Base-by-base conservation (phyloP, 2,329 filamentous ascomycete genomes). In the Catunica adiposa region DNA sequence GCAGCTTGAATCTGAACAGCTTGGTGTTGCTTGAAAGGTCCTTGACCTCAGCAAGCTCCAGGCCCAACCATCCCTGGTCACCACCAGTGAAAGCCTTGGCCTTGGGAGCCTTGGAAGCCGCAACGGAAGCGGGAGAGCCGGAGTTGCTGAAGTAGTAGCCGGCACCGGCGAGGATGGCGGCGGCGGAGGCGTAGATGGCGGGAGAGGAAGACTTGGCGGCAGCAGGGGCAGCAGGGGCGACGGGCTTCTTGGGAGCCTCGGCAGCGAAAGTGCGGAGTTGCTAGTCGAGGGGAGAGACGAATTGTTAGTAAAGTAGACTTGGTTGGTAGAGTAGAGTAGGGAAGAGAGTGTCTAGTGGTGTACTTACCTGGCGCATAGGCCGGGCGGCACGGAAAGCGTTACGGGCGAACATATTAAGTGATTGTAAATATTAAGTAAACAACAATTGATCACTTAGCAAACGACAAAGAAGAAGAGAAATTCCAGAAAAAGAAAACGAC, bases 11-110 rank as follows among this genome's bases (percentile, higher is more conserved):
- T 63, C 86, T 82, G 67, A 97, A 76, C 64, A 79, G 83, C 81
- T 97, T 97, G 64, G 89, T 94, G 76, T 97, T 97, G 77, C 89
- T 85, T 75, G 88, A 96, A 72, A 96, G 71, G 48, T 75, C 71
- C 71, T 94, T 84, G 52, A 89, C 78, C 56, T 83, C 80, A 56
- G 87, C 79, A 56, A 97, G 76, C 71, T 85, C 82, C 62, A 97
- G 77, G 60, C 81, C 82, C 61, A 96, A 69, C 71, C 89, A 97
- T 62, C 88, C 89, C 71, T 96, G 89, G 60, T 94, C 87, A 61
- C 87, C 88, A 62, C 90, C 89, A 34, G 78, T 85, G 68, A 97
- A 75, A 23, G 75, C 68, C 67, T 71, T 71, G n/a, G n/a, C n/a
- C n/a, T n/a, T n/a, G n/a, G n/a, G n/a, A n/a, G n/a, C n/a, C 55